phyloP scores from a whole-genome alignment of 1,139 yeast species.

The Lodderomyces jiufengensis region DNA sequence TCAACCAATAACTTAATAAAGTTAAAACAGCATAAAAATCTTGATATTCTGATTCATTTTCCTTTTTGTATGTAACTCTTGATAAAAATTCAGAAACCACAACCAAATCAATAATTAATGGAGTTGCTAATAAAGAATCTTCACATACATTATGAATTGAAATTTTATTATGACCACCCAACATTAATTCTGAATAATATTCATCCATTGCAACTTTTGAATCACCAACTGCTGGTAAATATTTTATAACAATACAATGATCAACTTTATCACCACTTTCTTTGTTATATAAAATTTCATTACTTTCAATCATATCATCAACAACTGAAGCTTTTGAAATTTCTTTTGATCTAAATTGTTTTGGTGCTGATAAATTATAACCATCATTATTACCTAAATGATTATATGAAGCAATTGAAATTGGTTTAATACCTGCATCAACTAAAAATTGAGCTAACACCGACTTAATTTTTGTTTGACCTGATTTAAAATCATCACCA shows the following conservation, averaged over 20 bases:
- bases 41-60: slow-evolving; percentile 46
- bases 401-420: slow-evolving; percentile 91
- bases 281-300: slow-evolving; percentile 79
- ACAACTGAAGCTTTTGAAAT: slow-evolving; percentile 90
- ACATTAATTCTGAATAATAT: slow-evolving; percentile 93
- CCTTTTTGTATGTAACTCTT: slow-evolving; percentile 74
- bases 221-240: slow-evolving; percentile 92
- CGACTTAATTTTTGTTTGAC: slow-evolving; percentile 93
- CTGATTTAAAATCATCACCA: slow-evolving; percentile 96
- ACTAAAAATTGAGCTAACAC: slow-evolving; percentile 94
- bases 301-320: slow-evolving; percentile 91
- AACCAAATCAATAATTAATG: slow-evolving; percentile 86
- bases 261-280: slow-evolving; percentile 77
- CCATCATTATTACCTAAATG: slow-evolving; percentile 98
- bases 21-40: slow-evolving; percentile 82
- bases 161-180: slow-evolving; percentile 95
- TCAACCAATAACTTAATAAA: slow-evolving; percentile 91
- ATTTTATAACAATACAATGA: slow-evolving; percentile 94
- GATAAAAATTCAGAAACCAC: slow-evolving; percentile 87
- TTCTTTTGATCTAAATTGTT: slow-evolving; percentile 93
- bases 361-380: slow-evolving; percentile 83
- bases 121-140: slow-evolving; percentile 92
- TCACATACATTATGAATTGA: slow-evolving; percentile 95
- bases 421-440: slow-evolving; percentile 95
- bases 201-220: slow-evolving; percentile 98